Evolutionary conservation across 345 rosid genomes (phyloP), one percentile per base, ranked within the genome.

Genomic region (Streptanthus diversifolius): DNA sequence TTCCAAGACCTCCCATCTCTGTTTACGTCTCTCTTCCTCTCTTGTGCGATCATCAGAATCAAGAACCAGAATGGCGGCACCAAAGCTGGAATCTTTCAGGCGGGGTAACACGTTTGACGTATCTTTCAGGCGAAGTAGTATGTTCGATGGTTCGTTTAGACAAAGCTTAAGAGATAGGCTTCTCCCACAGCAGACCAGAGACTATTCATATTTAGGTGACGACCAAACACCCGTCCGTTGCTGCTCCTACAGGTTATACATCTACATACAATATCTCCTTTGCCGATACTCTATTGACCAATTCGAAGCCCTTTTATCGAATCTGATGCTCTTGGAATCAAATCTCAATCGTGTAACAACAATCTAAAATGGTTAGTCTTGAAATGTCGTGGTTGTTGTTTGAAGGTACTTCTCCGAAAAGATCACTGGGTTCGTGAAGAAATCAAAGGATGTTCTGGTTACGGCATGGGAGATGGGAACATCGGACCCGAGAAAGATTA

Each of bases 401-500:
- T 64, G 72, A 54, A 77, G 80, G 72, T 64, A 64, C 54, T 27
- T 77, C 48, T 27, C 32, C 14, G 75, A 77, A 67, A 70, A 56
- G 62, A 64, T 77, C 56, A 77, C 29, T 12, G 63, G 7, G 56
- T 12, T 56, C 27, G 40, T 77, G 40, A 49, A 22, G 52, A 77
- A 64, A 56, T 11, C 43, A 63, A 67, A 70, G 1, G 76, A 77
- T 37, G 55, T 63, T 81, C 83, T 83, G 36, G 66, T 60, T 2
- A 19, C 36, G 10, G 91, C 80, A 3, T 74, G 78, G 78, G 71
- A 82, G 66, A 90, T 88, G 95, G 96, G 98, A 18, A 76, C 68
- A 53, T 73, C 86, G 9, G 98, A 92, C 75, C 98, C 91, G 11
- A 82, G 98, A 70, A 92, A 92, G 76, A 56, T 92, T 44, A 80